phyloP scores from a whole-genome alignment of 139 green algal genomes.

The Diplosphaera chodatii region DNA sequence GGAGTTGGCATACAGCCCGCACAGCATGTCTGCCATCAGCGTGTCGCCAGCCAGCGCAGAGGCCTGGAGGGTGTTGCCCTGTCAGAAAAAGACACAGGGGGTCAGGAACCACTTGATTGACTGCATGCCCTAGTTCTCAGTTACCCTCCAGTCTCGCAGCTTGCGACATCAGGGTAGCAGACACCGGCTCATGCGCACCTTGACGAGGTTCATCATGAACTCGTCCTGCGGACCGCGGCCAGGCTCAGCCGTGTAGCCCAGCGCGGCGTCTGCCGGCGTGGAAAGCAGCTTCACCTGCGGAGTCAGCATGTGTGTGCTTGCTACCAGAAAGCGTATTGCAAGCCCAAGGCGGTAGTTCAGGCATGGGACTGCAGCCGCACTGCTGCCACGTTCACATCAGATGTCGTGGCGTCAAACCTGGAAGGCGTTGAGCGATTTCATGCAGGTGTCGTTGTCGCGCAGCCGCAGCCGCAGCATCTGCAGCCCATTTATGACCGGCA shows the following conservation, averaged over 20 bases:
- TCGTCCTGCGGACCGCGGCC: background rate
- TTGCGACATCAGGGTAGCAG: too few relatives aligned
- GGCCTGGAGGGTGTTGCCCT: background rate
- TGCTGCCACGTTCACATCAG: too few relatives aligned
- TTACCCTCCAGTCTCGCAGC: too few relatives aligned
- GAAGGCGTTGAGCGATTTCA: background rate
- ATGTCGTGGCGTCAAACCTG: background rate
- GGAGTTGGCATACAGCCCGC: background rate
- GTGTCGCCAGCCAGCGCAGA: background rate
- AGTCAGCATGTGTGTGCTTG: too few relatives aligned
- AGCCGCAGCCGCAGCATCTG: background rate
- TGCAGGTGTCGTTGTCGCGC: background rate
- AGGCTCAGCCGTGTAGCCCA: background rate
- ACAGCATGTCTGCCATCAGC: background rate
- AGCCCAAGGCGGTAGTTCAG: too few relatives aligned
- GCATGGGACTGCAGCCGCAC: too few relatives aligned
- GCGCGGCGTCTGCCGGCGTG: background rate
- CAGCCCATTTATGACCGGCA: background rate
- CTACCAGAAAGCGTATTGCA: too few relatives aligned
- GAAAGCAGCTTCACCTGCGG: background rate
- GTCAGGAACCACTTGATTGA: too few relatives aligned
- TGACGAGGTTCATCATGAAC: background rate
- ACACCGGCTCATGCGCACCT: background rate
- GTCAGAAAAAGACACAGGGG: too few relatives aligned
- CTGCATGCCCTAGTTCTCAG: too few relatives aligned